Evolutionary conservation across 441 rosid genomes (phyloP).

Genomic region (Pelargonium citronellum): DNA sequence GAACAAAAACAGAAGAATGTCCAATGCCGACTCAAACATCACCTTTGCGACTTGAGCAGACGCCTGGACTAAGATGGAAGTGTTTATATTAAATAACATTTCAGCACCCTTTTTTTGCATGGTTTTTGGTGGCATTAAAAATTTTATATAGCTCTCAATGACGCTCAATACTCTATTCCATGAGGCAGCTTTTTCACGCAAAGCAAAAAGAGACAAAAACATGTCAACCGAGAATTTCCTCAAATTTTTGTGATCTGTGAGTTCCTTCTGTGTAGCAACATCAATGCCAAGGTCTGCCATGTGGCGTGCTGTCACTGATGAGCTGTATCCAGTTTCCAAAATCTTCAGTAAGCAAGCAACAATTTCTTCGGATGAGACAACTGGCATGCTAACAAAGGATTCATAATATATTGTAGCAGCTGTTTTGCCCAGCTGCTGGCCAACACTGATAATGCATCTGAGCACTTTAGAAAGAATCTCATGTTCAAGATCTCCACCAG

Average conservation of each 20-base stretch:
- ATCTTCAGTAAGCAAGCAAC: conserved; percentile 69
- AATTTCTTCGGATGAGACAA: conserved; percentile 66
- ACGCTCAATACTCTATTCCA: conserved; percentile 71
- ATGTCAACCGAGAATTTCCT: conserved; percentile 74
- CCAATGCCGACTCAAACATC: conserved; percentile 86
- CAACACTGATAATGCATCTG: conserved; percentile 50
- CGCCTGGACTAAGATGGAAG: conserved; percentile 65
- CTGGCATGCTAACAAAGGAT: conserved; percentile 50
- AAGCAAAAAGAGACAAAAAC: conserved; percentile 59
- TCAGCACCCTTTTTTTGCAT: conserved; percentile 42
- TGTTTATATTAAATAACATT: conserved; percentile 39
- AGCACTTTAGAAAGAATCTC: conserved; percentile 66
- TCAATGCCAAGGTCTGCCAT: conserved; percentile 53
- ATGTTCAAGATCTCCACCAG: conserved; percentile 40
- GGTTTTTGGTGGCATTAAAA: conserved; percentile 71
- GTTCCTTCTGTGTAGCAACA: conserved; percentile 61
- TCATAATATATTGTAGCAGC: conserved; percentile 80
- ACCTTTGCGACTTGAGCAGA: conserved; percentile 72
- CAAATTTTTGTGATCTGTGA: conserved; percentile 57
- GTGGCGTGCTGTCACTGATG: conserved; percentile 38
- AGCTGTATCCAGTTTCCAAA: conserved; percentile 69
- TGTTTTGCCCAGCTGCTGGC: conserved; percentile 78
- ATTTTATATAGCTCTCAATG: conserved; percentile 59
- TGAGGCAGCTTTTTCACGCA: conserved; percentile 59
- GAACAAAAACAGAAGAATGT: conserved; percentile 65